Percentiles rank a stretch among this genome's conserved stretches.
phyloP scores from a whole-genome alignment of 306 rosid genomes.

The Castanea crenata region DNA sequence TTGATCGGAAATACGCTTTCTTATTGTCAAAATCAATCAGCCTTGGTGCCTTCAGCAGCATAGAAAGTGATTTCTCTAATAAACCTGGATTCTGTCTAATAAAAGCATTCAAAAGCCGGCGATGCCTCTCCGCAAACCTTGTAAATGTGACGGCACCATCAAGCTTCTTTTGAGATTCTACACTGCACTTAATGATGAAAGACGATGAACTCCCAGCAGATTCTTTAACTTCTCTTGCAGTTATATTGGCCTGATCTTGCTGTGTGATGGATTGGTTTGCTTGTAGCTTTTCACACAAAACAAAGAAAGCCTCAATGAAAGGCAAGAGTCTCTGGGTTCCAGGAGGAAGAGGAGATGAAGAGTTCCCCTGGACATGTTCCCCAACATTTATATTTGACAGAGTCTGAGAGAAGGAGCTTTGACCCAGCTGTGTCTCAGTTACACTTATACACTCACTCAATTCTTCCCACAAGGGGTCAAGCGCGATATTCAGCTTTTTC shows the following conservation, averaged over 20 bases:
- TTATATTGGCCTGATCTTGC: conserved; percentile 64
- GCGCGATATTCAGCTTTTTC: conserved; percentile 82
- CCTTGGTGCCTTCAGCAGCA: conserved; percentile 97
- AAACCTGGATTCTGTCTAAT: conserved; percentile 92
- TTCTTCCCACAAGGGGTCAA: conserved; percentile 95
- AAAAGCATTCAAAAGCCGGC: conserved; percentile 91
- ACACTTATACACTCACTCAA: conserved; percentile 92
- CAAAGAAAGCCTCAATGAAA: conserved; percentile 96
- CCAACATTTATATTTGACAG: conserved; percentile 55
- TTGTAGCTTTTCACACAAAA: conserved; percentile 91
- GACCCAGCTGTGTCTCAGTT: conserved; percentile 83
- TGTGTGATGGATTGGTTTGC: conserved; percentile 59
- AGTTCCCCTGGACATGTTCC: conserved; percentile 75
- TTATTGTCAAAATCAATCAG: conserved; percentile 96
- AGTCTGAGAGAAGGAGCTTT: conserved; percentile 55
- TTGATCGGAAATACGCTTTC: conserved; percentile 92
- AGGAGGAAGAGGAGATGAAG: conserved; percentile 95
- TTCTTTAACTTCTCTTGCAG: conserved; percentile 96
- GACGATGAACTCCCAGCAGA: conserved; percentile 66
- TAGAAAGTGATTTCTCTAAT: conserved; percentile 92
- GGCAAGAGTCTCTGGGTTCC: conserved; percentile 97
- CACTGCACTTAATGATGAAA: conserved; percentile 31
- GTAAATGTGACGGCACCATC: conserved; percentile 83
- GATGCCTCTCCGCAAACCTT: conserved; percentile 96
- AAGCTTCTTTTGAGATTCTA: conserved; percentile 63